Conservation (phyloP, 2,329 filamentous ascomycete genomes). For the Alternaria triticimaculans region DNA sequence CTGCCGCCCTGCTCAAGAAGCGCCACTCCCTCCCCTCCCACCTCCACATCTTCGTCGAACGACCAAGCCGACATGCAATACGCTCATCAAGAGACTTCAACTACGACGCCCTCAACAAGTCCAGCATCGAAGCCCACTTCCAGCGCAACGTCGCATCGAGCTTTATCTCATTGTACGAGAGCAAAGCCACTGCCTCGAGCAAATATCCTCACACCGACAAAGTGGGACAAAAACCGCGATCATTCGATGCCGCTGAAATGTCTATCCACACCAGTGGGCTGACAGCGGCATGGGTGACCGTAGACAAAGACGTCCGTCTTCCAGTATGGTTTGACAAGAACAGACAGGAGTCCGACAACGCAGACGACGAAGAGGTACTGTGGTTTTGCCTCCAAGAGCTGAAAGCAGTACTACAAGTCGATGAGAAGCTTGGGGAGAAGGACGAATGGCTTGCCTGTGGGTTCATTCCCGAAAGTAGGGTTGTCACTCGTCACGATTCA, state of each 20-base stretch:
- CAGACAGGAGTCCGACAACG: not conserved
- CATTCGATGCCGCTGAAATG: not conserved
- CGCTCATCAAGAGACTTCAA: not conserved
- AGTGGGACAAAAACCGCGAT: not conserved
- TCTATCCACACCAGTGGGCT: not conserved
- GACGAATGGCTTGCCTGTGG: constrained; percentile 20
- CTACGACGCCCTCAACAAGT: not conserved
- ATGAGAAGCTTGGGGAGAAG: not conserved
- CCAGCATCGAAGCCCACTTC: constrained; percentile 2
- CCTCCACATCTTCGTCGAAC: not conserved
- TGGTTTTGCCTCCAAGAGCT: constrained; percentile 18
- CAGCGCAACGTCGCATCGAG: not conserved
- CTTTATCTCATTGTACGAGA: constrained; percentile 9
- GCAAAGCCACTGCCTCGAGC: not conserved
- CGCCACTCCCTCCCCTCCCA: not conserved
- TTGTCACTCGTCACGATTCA: not conserved
- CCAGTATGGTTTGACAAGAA: constrained; percentile 11
- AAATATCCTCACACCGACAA: not conserved
- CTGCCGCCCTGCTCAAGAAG: not conserved
- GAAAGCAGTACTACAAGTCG: constrained; percentile 1
- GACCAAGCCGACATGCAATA: not conserved
- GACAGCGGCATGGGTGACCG: not conserved
- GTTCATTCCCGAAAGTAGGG: not conserved
- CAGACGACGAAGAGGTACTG: not conserved
- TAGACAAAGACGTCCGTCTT: not conserved